Evolutionary conservation across 2,329 filamentous ascomycete species (phyloP).

Genomic region (Penicillium sp.): DNA sequence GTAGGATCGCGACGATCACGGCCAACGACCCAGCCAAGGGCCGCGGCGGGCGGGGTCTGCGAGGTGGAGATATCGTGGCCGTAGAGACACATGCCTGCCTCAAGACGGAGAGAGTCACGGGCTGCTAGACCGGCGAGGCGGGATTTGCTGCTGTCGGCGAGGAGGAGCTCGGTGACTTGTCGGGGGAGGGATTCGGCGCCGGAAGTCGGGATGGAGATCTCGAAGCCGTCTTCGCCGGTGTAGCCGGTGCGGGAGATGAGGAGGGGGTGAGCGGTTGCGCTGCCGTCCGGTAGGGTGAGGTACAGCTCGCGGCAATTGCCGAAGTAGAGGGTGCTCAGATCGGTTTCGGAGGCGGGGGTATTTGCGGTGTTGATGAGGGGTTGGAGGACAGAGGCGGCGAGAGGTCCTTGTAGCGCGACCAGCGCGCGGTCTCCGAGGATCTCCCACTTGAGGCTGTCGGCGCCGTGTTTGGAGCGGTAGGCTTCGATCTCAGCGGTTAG

Average conservation of each 20-base stretch:
- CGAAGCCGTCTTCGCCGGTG: conserved; percentile 97
- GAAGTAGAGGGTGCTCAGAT: conserved; percentile 74
- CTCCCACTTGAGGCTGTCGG: conserved; percentile 63
- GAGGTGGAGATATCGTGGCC: conserved; percentile 91
- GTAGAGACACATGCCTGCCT: conserved; percentile 99
- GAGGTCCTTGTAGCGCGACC: conserved; percentile 84
- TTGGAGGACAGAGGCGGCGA: conserved; percentile 68
- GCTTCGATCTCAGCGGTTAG: conserved; percentile 66
- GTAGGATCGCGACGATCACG: conserved; percentile 65
- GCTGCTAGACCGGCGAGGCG: conserved; percentile 86
- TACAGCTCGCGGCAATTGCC: conserved; percentile 69
- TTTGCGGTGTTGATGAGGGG: conserved; percentile 57
- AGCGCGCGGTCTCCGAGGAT: conserved; percentile 73
- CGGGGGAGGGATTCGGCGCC: conserved; percentile 53
- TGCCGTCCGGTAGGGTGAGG: conserved; percentile 60
- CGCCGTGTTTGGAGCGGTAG: conserved; percentile 57
- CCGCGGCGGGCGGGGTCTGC: conserved; percentile 67
- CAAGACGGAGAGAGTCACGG: conserved; percentile 85
- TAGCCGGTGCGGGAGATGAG: conserved; percentile 89
- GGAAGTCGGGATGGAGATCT: conserved; percentile 77
- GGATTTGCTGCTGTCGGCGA: conserved; percentile 64
- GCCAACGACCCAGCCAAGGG: conserved; percentile 77
- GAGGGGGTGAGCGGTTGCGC: conserved; percentile 53
- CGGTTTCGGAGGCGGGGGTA: conserved; percentile 43
- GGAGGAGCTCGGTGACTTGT: conserved; percentile 66